Evolutionary conservation across 306 rosid species (phyloP), one percentile per base, ranked within the genome.

Genomic region (Pachyrhizus erosus): DNA sequence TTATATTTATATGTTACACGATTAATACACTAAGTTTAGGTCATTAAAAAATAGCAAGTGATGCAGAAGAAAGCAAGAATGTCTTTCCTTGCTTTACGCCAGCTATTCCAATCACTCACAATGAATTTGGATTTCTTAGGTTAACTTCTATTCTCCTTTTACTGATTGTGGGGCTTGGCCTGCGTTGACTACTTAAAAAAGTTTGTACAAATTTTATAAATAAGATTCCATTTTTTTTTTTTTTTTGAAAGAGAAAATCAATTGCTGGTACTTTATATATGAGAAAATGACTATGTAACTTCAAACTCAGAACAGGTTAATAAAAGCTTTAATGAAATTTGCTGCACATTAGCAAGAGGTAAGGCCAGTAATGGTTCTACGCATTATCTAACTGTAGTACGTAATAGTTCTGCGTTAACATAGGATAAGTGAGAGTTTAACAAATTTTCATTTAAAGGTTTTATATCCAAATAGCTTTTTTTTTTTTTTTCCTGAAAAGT

Each of bases 181-280:
- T 62, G 79, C 83, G 85, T 85, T 75, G 90, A 80, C 86, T 48
- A 55, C 71, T 37, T 57, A 39, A 73, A 73, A 73, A 64, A 70
- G n/a, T 24, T 2, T 24, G 18, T 3, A 24, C 31, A 57, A 49
- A 14, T 62, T 64, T 49, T 37, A 10, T 43, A 37, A 21, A 51
- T 17, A 24, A 79, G 70, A 70, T 42, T 55, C 71, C 12, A n/a
- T 24, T 27, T 26, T 58, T 23, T 2, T 7, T 14, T 24, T 27
- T 26, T 58, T 23, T 2, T 7, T 14, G 5, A 27, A 62, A 29
- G 11, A 37, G 42, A 37, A 37, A 37, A 37, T 37, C 2, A 37
- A 37, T 37, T 37, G 42, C 42, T 9, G 42, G 42, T 55, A 37
- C 23, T 13, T 34, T 34, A 34, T 20, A 54, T 54, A 57, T 75